These are phyloP conservation scores for Penicillium crustosum DNA, from an alignment of 2,329 filamentous ascomycete species.

Conservation along the genomic window DNA sequence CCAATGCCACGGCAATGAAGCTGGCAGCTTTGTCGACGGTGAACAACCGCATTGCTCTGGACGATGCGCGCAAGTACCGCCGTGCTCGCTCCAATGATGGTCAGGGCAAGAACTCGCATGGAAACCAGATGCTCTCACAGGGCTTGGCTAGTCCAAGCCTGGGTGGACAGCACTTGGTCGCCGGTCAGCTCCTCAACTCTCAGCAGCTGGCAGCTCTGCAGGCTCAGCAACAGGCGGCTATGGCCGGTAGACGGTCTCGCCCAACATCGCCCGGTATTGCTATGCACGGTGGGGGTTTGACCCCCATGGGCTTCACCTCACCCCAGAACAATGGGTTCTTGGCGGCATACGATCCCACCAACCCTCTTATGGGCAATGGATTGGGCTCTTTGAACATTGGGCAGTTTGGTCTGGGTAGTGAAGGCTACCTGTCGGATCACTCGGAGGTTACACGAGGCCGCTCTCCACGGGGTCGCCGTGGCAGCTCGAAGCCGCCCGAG, in stretches of 20 bases:
- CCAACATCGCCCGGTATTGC: constrained; percentile 86
- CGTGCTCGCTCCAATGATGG: constrained; percentile 86
- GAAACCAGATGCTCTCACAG: constrained; percentile 64
- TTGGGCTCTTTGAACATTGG: constrained; percentile 70
- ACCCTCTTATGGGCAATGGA: constrained; percentile 68
- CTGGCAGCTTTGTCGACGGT: constrained; percentile 94
- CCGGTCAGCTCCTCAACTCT: constrained; percentile 79
- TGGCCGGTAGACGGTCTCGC: constrained; percentile 73
- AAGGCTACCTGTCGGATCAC: constrained; percentile 91
- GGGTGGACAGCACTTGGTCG: constrained; percentile 74
- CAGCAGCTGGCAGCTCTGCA: constrained; percentile 84
- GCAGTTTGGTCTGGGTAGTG: constrained; percentile 68
- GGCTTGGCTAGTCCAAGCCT: constrained; percentile 63
- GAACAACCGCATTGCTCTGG: constrained; percentile 94
- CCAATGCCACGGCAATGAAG: constrained; percentile 98
- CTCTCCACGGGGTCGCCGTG: constrained; percentile 86
- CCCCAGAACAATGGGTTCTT: constrained; percentile 95
- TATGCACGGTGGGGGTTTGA: constrained; percentile 66
- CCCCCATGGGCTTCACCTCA: constrained; percentile 71
- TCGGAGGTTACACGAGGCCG: constrained; percentile 87
- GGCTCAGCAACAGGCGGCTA: constrained; percentile 58
- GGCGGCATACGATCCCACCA: constrained; percentile 75
- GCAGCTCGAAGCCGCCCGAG: constrained; percentile 95
- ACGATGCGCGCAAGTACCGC: constrained; percentile 95
- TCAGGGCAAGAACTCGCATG: constrained; percentile 43